These are phyloP conservation scores for Aspergillus puulaauensis DNA, from an alignment of 2,329 filamentous ascomycete species.

Conservation along the genomic window DNA sequence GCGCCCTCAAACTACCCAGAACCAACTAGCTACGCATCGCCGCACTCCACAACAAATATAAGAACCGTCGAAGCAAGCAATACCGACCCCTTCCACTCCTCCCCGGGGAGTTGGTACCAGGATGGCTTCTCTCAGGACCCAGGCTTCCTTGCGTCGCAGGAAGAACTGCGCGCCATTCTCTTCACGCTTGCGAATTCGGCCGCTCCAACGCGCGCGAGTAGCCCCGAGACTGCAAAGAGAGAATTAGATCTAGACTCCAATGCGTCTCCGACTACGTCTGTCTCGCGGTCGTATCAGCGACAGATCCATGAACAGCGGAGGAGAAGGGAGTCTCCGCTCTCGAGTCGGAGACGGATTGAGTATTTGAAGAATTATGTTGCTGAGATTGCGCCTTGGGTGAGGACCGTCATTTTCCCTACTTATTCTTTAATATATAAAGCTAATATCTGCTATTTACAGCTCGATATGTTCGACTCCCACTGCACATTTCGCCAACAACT, in stretches of 20 bases:
- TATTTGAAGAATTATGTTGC: constrained; percentile 54
- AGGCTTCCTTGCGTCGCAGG: constrained; percentile 46
- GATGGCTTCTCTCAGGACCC: constrained; percentile 40
- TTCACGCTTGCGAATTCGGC: constrained; percentile 48
- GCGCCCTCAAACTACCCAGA: too few species aligned
- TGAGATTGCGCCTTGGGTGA: constrained; percentile 54
- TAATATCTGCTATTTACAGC: constrained; percentile 27
- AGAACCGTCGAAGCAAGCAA: background rate
- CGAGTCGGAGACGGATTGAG: constrained; percentile 34
- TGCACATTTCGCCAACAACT: constrained; percentile 55
- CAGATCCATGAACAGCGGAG: background rate
- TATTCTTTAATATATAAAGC: too few species aligned
- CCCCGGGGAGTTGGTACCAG: constrained; percentile 23
- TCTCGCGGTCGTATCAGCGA: background rate
- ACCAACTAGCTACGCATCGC: too few species aligned
- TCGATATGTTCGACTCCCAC: constrained; percentile 58
- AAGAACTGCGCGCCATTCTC: constrained; percentile 46
- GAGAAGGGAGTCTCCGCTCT: constrained; percentile 24
- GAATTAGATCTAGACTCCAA: background rate
- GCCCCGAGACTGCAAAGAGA: constrained; percentile 28
- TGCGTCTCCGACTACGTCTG: background rate
- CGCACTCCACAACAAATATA: too few species aligned
- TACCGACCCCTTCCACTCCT: constrained; percentile 6
- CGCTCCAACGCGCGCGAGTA: constrained; percentile 41
- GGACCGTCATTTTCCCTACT: background rate